Evolutionary conservation across 1,284 basidiomycete species (phyloP).

Genomic region (Puccinia sorghi): DNA sequence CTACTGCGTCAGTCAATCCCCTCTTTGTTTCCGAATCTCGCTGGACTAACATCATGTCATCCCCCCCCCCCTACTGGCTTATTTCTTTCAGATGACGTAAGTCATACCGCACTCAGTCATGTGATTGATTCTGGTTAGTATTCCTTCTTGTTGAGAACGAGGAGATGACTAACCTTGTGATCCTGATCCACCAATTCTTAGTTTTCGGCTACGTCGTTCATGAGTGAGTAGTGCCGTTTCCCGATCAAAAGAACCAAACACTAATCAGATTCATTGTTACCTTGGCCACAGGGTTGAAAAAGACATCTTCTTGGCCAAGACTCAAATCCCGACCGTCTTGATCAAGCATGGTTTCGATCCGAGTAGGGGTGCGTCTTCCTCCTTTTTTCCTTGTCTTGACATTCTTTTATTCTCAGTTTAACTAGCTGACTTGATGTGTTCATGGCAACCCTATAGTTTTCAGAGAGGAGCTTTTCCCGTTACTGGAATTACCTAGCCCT

Average conservation of each 20-base stretch:
- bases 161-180: no score
- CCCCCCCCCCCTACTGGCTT: background rate
- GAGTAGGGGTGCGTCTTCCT: slow-evolving; percentile 7
- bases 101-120: slow-evolving; percentile 47
- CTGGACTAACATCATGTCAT: background rate
- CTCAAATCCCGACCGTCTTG: slow-evolving; percentile 35
- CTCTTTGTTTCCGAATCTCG: background rate
- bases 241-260: background rate
- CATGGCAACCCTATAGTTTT: slow-evolving; percentile 34
- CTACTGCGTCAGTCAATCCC: slow-evolving; percentile 51
- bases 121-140: slow-evolving; percentile 35
- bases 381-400: background rate
- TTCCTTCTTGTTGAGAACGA: background rate
- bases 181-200: background rate
- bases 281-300: slow-evolving; percentile 32
- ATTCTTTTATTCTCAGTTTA: background rate
- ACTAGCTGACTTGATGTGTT: slow-evolving; percentile 5
- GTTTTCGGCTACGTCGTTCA: slow-evolving; percentile 47
- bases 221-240: slow-evolving; percentile 24
- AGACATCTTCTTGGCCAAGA: slow-evolving; percentile 9
- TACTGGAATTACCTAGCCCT: slow-evolving; percentile 52
- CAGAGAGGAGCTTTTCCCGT: slow-evolving; percentile 51
- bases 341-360: slow-evolving; percentile 42
- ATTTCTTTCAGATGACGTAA: slow-evolving; percentile 34
- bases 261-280: background rate